Evolutionary conservation across 1,284 basidiomycete genomes (phyloP).

Genomic region (Pterulicium gracile): DNA sequence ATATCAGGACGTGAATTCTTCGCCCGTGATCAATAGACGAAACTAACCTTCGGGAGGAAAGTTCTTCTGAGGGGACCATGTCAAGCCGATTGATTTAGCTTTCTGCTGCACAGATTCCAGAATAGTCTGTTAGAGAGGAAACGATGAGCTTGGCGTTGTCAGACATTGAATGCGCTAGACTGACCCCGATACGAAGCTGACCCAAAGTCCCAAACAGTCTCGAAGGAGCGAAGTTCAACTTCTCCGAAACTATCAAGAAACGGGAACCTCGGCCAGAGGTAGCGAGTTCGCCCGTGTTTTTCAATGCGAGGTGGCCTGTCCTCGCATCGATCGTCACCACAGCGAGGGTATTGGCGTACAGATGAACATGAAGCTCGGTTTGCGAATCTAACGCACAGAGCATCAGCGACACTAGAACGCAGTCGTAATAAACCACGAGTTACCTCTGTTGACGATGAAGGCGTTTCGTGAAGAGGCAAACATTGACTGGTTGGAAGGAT

Average conservation of each 20-base stretch:
- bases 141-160: constrained; percentile 1
- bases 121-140: constrained; percentile 43
- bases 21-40: background rate
- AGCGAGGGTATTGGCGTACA: constrained; percentile 65
- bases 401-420: constrained; percentile 4
- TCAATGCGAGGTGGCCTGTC: constrained; percentile 58
- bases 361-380: constrained; percentile 48
- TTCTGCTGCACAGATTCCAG: constrained; percentile 66
- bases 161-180: background rate
- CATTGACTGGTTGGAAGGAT: constrained; percentile 34
- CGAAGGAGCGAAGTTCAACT: constrained; percentile 52
- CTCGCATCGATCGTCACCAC: constrained; percentile 62
- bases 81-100: constrained; percentile 62
- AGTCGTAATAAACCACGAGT: constrained; percentile 12
- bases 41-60: constrained; percentile 45
- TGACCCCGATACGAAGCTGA: background rate
- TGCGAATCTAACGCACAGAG: constrained; percentile 27
- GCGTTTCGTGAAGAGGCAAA: constrained; percentile 55
- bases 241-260: constrained; percentile 43
- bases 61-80: constrained; percentile 58
- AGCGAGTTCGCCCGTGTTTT: constrained; percentile 67
- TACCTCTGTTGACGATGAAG: constrained; percentile 41
- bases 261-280: constrained; percentile 56
- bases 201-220: background rate
- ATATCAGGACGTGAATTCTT: constrained; percentile 6